Evolutionary conservation across 441 rosid species (phyloP), one percentile per base, ranked within the genome.

Genomic region (Metrosideros polymorpha): DNA sequence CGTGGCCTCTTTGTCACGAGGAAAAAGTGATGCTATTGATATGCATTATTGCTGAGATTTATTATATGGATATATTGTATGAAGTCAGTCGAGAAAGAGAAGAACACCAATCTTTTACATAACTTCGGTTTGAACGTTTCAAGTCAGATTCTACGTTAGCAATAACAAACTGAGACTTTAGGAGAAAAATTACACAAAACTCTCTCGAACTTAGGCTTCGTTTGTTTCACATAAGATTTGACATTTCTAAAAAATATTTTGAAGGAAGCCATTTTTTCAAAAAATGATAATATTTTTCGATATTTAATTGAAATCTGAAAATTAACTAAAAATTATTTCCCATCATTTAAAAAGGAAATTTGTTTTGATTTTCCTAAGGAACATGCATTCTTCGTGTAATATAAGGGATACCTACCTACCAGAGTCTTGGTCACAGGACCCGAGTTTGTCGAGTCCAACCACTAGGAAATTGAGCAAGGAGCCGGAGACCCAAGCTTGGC

Each of bases 251-350:
- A 22, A 71, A 22, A 9, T 22, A 10, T 39, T 8, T 22, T 35
- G 1, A 0, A 0, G 10, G 4, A 66, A 35, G 7, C 5, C 14
- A 9, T 66, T 66, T 35, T 66, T 6, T 14, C 1, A 22, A 12
- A 66, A 66, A 66, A 66, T 66, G 13, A 35, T 3, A 9, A 0
- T 1, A 9, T 66, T 35, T 66, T 35, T 1, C 7, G 1, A 19
- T 66, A 66, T 66, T 4, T 63, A 25, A 4, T 13, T 63, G 1
- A 63, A 63, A 18, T 18, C 0, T 18, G 2, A 32, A 32, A 32
- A 2, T 1, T 3, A 32, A 18, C 1, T 63, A 29, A 8, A 18
- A 32, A 32, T 32, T 18, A 63, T 32, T 32, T 63, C 4, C 5
- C 43, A 63, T 18, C 2, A 4, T 63, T 63, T 32, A 25, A 5